Conservation (phyloP, 225 moss, liverwort and hornwort genomes). For the Pseudisothecium myosuroides region DNA sequence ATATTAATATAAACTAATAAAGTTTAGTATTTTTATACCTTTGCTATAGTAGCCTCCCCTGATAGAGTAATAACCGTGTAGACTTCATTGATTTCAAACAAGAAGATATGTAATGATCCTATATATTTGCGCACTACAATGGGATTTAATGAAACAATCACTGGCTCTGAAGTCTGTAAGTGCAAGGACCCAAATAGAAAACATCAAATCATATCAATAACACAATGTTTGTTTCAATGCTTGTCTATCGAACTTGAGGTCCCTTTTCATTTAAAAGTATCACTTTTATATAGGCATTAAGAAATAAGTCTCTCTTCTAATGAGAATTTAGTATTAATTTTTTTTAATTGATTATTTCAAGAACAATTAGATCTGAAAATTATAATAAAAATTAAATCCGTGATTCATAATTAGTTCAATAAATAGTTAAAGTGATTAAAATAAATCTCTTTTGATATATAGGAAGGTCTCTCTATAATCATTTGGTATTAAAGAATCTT, state of each 20-base stretch:
- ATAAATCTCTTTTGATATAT: too few species aligned
- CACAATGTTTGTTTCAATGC: background rate
- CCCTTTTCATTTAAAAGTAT: background rate
- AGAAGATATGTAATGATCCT: constrained; percentile 42
- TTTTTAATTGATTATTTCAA: background rate
- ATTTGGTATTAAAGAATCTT: background rate
- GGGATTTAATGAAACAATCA: constrained; percentile 37
- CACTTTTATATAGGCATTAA: too few species aligned
- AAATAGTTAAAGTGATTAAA: background rate
- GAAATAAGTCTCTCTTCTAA: background rate
- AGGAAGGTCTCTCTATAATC: background rate
- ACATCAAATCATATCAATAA: background rate
- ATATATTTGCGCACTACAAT: constrained; percentile 28
- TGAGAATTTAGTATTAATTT: too few species aligned
- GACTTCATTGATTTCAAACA: constrained; percentile 44
- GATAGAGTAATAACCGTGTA: constrained; percentile 23
- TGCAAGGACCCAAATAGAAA: background rate
- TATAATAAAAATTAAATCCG: background rate
- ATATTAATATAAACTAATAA: background rate
- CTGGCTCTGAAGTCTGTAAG: constrained; percentile 29
- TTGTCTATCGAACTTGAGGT: background rate
- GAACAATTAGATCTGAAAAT: fast-evolving
- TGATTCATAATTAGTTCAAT: background rate
- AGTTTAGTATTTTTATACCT: constrained; percentile 5
- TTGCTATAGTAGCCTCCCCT: constrained; percentile 31